Evolutionary conservation across 176 grass and related monocot species (phyloP), one percentile per base, ranked within the genome.

Genomic region (Eleusine indica): DNA sequence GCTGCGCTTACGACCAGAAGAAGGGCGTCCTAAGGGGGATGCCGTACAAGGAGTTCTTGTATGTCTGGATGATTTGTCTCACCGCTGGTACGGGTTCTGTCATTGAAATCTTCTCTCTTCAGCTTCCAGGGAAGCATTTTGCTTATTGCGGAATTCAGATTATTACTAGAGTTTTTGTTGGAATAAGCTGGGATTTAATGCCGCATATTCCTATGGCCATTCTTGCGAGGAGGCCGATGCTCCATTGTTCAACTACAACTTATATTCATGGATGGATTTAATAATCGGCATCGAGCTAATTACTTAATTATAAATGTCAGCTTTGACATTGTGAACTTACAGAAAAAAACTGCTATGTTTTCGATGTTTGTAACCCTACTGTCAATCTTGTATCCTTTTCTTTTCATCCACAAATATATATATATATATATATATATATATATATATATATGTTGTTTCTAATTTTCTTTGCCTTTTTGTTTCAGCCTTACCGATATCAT

Each of bases 401-500:
- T 19, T 25, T 85, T 19, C 41, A 52, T 48, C 17, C 32, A 43
- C 32, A 37, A 1, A 42, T 68, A 57, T 19, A 44, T 40, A 25
- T 35, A 44, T 40, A 25, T 35, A 44, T 40, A 44, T 40, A 25
- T 35, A 44, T 40, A 25, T 35, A 44, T 40, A 57, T 19, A 42
- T 68, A 57, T 19, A 42, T 68, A 57, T 19, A 44, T 40, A 25
- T 35, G 19, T 28, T 9, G 40, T 79, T 91, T 71, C 48, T 86
- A 66, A 85, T 74, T 35, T 57, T 39, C 22, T 65, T 22, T 62
- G 8, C 7, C 41, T 77, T 61, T 29, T n/a, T 41, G 82, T 90
- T 88, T 81, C 90, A 92, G 93, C 85, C 73, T 86, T 95, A 18
- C 87, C 90, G 37, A 85, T 90, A 86, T 85, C 87, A 81, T 88